A percentile compares a stretch with the other conserved stretches of the same genome.
phyloP scores from a whole-genome alignment of 306 rosid genomes.

The Dryas drummondii region DNA sequence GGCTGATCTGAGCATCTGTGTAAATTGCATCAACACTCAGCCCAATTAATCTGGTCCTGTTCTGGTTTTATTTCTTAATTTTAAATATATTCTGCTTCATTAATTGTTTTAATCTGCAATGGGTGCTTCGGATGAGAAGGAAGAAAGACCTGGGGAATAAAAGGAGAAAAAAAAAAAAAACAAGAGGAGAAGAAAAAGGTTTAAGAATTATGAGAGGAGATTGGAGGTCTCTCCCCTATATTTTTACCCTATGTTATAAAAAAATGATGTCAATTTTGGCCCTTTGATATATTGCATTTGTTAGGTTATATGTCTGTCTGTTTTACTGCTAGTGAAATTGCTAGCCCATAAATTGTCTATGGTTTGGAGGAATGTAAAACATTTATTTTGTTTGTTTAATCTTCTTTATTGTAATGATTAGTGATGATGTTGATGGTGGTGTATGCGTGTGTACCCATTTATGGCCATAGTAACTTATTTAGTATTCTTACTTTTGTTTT shows the following conservation, averaged over 20 bases:
- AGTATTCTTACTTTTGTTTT: constrained; percentile 28
- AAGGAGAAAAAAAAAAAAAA: neutral
- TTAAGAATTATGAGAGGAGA: neutral
- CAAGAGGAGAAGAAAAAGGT: neutral
- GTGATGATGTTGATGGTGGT: constrained; percentile 1
- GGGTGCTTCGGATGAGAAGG: neutral
- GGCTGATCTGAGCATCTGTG: neutral
- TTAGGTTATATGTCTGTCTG: neutral
- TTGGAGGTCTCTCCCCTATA: neutral
- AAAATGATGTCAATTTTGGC: neutral
- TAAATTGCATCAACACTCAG: neutral
- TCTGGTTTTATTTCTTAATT: neutral
- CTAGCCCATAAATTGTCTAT: neutral
- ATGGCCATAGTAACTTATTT: neutral
- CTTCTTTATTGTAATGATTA: neutral
- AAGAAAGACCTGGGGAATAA: neutral
- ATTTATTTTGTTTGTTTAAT: neutral
- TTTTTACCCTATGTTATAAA: neutral
- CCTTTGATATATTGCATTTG: neutral
- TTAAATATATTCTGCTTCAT: neutral
- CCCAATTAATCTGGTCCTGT: neutral
- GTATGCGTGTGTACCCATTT: neutral
- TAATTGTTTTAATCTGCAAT: neutral
- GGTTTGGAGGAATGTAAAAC: neutral
- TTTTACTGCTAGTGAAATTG: neutral